Conservation (phyloP, 1,139 yeast species). For the Diutina siamensis region DNA sequence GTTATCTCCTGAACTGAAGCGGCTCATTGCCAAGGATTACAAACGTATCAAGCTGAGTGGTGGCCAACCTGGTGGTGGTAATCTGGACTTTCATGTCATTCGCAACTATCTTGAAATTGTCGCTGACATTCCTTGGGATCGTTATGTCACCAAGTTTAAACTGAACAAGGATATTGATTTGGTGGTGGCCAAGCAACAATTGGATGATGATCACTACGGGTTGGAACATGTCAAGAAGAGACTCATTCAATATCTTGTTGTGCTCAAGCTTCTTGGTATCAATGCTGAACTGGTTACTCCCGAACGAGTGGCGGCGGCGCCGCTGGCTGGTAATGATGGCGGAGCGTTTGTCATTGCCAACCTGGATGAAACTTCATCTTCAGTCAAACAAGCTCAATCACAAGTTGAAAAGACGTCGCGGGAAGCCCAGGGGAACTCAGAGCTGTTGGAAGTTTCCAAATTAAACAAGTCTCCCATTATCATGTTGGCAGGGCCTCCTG, state of each 20-base stretch:
- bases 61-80: conserved; percentile 35
- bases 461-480: conserved; percentile 59
- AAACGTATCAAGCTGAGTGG: conserved; percentile 34
- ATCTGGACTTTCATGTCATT: conserved; percentile 66
- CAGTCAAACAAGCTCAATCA: conserved; percentile 19
- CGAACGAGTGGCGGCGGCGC: background rate
- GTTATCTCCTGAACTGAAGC: conserved; percentile 38
- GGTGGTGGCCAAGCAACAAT: conserved; percentile 40
- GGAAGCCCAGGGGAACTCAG: conserved; percentile 6
- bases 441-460: conserved; percentile 20
- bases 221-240: conserved; percentile 72
- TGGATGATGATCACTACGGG: conserved; percentile 80
- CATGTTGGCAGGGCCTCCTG: conserved; percentile 87
- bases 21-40: conserved; percentile 51
- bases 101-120: conserved; percentile 62
- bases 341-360: conserved; percentile 25
- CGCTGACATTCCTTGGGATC: conserved; percentile 56
- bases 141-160: conserved; percentile 24
- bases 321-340: conserved; percentile 7
- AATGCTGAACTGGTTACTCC: background rate
- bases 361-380: conserved; percentile 22
- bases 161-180: conserved; percentile 41
- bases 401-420: conserved; percentile 15
- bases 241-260: conserved; percentile 16
- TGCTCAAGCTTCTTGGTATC: conserved; percentile 1